Conservation (phyloP, 352 stramenopile genomes). For the Globisporangium nagaii region DNA sequence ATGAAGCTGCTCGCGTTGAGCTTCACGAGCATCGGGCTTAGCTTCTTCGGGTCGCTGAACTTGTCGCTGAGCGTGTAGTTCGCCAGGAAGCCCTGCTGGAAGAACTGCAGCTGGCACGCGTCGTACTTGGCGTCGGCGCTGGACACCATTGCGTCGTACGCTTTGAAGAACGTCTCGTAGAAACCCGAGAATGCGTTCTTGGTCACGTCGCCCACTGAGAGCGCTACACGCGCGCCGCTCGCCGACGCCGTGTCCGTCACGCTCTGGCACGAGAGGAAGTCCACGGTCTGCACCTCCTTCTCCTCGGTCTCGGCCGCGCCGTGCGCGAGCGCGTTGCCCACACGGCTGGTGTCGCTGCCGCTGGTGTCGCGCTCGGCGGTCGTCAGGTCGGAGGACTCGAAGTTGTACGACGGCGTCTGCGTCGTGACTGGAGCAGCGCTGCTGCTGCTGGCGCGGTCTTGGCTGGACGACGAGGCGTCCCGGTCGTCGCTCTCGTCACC, state of each 20-base stretch:
- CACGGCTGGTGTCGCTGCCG: slow-evolving; percentile 4
- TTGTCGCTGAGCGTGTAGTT: slow-evolving; percentile 27
- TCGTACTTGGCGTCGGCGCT: slow-evolving; percentile 45
- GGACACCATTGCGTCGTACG: slow-evolving; percentile 58
- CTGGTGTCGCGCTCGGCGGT: no score
- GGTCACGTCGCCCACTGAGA: slow-evolving; percentile 38
- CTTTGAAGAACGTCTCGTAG: slow-evolving; percentile 45
- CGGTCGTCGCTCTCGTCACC: neutral
- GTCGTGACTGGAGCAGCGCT: neutral
- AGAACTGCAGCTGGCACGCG: slow-evolving; percentile 62
- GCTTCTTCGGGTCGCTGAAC: slow-evolving; percentile 9
- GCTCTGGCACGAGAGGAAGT: slow-evolving; percentile 37
- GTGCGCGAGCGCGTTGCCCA: slow-evolving; percentile 26
- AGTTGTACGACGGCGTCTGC: slow-evolving; percentile 22
- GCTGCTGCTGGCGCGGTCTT: neutral
- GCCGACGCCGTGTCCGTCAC: slow-evolving; percentile 3
- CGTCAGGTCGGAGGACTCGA: slow-evolving; percentile 8
- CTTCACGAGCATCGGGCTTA: slow-evolving; percentile 53
- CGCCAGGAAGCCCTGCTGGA: slow-evolving; percentile 46
- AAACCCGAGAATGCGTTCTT: slow-evolving; percentile 46
- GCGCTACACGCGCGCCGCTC: slow-evolving; percentile 31
- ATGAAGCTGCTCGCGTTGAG: slow-evolving; percentile 22
- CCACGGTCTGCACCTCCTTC: slow-evolving; percentile 49
- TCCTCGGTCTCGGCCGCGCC: slow-evolving; percentile 13
- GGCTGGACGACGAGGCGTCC: neutral